These are phyloP conservation scores for Coemansia biformis DNA, from an alignment of 192 early-diverging fungal genomes.

Conservation along the genomic window DNA sequence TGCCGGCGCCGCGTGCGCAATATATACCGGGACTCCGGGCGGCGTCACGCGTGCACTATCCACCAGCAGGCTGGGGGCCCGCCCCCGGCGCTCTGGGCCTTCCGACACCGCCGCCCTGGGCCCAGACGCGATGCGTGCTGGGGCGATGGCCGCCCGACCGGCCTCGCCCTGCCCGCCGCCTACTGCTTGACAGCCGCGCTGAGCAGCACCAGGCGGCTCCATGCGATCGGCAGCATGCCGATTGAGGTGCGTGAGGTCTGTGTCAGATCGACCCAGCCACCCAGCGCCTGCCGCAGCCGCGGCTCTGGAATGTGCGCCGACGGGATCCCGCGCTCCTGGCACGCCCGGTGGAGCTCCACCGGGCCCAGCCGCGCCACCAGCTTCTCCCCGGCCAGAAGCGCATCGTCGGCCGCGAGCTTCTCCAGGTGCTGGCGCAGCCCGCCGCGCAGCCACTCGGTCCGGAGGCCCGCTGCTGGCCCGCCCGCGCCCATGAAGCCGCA, in stretches of 20 bases:
- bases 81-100: too few species aligned
- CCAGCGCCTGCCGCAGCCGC: conserved; percentile 24
- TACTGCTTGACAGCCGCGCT: not conserved
- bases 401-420: conserved; percentile 22
- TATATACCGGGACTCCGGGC: too few species aligned
- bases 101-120: too few species aligned
- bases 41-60: too few species aligned
- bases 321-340: conserved; percentile 48
- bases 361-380: conserved; percentile 21
- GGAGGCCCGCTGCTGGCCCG: not conserved
- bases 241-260: not conserved
- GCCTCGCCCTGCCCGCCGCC: too few species aligned
- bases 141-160: too few species aligned
- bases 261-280: conserved; percentile 17
- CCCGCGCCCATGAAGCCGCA: conserved; percentile 22
- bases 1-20: too few species aligned
- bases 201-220: conserved; percentile 39
- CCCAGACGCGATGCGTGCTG: too few species aligned
- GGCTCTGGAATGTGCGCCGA: conserved; percentile 11
- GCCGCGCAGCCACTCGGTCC: conserved; percentile 6
- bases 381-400: conserved; percentile 20
- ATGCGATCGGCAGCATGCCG: conserved; percentile 30
- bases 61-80: too few species aligned
- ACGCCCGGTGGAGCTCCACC: conserved; percentile 32
- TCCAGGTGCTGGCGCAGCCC: conserved; percentile 19